Base-by-base conservation (phyloP, 306 rosid genomes). In the Neltuma alba region DNA sequence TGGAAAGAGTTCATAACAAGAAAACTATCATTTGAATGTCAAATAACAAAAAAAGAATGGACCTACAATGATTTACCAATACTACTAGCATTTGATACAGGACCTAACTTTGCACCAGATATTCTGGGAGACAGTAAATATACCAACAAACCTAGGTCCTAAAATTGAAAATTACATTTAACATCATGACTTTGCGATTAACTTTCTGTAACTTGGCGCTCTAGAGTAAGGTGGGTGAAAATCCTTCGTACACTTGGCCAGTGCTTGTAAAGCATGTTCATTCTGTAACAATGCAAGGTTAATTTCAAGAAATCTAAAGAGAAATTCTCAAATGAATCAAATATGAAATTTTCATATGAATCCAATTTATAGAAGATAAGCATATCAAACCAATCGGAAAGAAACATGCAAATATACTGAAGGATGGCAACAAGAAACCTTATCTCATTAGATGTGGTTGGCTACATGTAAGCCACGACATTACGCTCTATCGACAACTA, bases 201-300 rank as follows among this genome's bases (percentile, higher is more conserved):
- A 75, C 72, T 67, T 40, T 75, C 50, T 37, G 37, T 5, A 61
- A 61, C 70, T 75, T 75, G 10, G 25, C 21, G 58, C 55, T 52
- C 25, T n/a, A 83, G 36, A 25, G 63, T 60, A 21, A n/a, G 54
- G 68, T 76, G 21, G 67, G 55, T 71, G 76, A 80, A 63, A 71
- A 64, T 41, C 27, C 47, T 54, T 31, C 67, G 12, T 16, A 55
- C 42, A 58, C 18, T 54, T 64, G 7, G 68, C 52, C 28, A 15
- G 33, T 76, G 41, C 61, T 72, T 74, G 40, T 18, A 21, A 67
- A 54, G 38, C 20, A n/a, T 60, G 27, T 28, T 77, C 15, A 21
- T 42, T 72, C 72, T 74, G 70, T 16, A 20, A 18, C 21, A 76
- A 83, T 13, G 76, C 13, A 37, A 20, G 69, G 60, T 75, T 70